Percentiles rank a stretch among this genome's conserved stretches.
phyloP scores from a whole-genome alignment of 257 asterid species.

The Marsdenia floribunda region DNA sequence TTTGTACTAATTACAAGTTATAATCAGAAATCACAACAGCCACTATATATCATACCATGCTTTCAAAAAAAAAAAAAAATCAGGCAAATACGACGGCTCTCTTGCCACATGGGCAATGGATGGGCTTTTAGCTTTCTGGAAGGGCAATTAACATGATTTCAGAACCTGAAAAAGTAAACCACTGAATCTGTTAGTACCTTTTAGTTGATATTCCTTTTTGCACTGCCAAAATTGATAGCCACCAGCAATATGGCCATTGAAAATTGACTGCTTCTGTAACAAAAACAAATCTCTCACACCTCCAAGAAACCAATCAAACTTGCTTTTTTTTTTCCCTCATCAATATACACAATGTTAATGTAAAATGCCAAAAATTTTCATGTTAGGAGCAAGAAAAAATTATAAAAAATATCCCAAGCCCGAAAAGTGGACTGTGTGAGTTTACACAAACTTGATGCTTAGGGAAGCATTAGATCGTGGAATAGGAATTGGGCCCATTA shows the following conservation, averaged over 20 bases:
- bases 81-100: too few species aligned
- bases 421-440: background rate
- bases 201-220: background rate
- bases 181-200: background rate
- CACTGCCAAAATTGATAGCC: background rate
- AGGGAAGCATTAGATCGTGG: conserved; percentile 44
- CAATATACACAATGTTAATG: conserved; percentile 23
- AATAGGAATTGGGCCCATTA: conserved; percentile 42
- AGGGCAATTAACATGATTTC: background rate
- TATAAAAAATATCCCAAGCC: conserved; percentile 7
- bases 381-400: conserved; percentile 15
- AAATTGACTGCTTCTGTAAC: background rate
- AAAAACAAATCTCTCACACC: conserved; percentile 9
- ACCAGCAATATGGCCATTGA: background rate
- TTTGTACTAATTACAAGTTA: too few species aligned
- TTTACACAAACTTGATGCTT: conserved; percentile 47
- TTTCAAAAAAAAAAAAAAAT: too few species aligned
- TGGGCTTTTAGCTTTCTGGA: background rate
- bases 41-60: too few species aligned
- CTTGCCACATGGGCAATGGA: conserved; percentile 6
- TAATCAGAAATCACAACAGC: too few species aligned
- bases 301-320: conserved; percentile 18
- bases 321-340: conserved; percentile 14
- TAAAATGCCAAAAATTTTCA: conserved; percentile 6
- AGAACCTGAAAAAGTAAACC: background rate